Base-by-base conservation (phyloP, 345 rosid species). In the Eucalyptus decipiens region DNA sequence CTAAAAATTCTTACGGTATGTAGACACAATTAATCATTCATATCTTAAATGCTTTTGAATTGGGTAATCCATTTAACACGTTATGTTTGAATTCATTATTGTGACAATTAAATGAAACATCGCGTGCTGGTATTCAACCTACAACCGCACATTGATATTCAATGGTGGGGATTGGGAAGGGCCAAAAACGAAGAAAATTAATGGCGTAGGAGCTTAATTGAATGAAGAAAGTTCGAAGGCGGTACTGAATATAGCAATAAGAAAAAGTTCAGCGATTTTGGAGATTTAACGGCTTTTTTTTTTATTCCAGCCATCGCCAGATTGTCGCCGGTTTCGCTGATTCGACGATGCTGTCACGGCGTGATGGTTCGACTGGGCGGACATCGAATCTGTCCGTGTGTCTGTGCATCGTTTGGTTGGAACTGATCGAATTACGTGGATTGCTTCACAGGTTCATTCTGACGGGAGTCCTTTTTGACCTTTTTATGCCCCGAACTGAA, bases 391-490 rank as follows among this genome's bases (percentile, higher is more conserved):
- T 50, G 80, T 34, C 24, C 42, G 6, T 5, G 24, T 69, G 21
- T 69, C 80, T 37, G 24, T 49, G 13, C 47, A 15, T 32, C 47
- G 58, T 21, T 50, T 37, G 49, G 60, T 88, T 52, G 65, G 42
- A 52, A 11, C 40, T 37, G 51, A 87, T 45, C 42, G 26, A 40
- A 42, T 65, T 58, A 34, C 12, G 24, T 45, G 51, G 42, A 81
- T 86, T 51, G 86, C 86, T 62, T 89, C 90, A 89, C 89, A 96
- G 99, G 99, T 94, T 95, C 89, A 94, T 95, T 89, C 99, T 99
- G 3, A 97, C 98, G 11, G 99, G 99, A 24, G 97, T 95, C 89
- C 96, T 97, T 69, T 97, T 96, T 87, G 99, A 97, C 91, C 98
- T 97, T 94, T 94, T 90, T 96, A 3, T 97, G 98, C 43, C 91